phyloP scores from a whole-genome alignment of 179 eudicot genomes.

The Vitellaria paradoxa region DNA sequence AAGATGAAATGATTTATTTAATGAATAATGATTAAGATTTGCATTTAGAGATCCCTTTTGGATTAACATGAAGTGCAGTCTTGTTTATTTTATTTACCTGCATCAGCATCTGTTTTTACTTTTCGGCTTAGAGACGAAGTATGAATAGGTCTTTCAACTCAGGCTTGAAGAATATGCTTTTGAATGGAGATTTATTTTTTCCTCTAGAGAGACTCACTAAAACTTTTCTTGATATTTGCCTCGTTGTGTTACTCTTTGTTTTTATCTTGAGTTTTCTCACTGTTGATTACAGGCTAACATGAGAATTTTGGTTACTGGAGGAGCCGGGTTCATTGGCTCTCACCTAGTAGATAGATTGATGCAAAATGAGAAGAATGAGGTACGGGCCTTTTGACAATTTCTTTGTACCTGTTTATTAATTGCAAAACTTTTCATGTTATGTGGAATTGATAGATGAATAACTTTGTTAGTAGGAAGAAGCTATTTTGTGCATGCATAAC shows the following conservation, averaged over 20 bases:
- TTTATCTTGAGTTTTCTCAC: not conserved
- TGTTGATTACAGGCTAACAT: conserved; percentile 70
- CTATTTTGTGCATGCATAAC: not conserved
- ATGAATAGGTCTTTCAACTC: not conserved
- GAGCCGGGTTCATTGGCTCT: conserved; percentile 99
- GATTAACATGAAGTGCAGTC: not conserved
- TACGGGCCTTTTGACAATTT: conserved; percentile 19
- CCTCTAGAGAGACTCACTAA: not conserved
- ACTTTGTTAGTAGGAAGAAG: not conserved
- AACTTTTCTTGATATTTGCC: not conserved
- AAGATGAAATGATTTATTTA: not conserved
- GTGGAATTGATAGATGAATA: not conserved
- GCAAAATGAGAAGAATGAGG: conserved; percentile 98
- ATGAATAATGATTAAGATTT: not conserved
- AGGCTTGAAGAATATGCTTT: not conserved
- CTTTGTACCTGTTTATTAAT: not conserved
- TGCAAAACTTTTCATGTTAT: not conserved
- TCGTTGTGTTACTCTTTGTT: not conserved
- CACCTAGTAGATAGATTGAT: conserved; percentile 85
- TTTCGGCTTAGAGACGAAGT: not conserved
- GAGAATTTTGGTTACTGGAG: conserved; percentile 94
- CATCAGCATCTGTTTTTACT: not conserved
- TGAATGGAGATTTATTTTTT: not conserved
- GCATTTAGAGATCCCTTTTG: conserved; percentile 9
- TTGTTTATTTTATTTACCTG: not conserved